Evolutionary conservation across 176 grass and related monocot species (phyloP), one percentile per base, ranked within the genome.

Genomic region (Oryza officinalis): DNA sequence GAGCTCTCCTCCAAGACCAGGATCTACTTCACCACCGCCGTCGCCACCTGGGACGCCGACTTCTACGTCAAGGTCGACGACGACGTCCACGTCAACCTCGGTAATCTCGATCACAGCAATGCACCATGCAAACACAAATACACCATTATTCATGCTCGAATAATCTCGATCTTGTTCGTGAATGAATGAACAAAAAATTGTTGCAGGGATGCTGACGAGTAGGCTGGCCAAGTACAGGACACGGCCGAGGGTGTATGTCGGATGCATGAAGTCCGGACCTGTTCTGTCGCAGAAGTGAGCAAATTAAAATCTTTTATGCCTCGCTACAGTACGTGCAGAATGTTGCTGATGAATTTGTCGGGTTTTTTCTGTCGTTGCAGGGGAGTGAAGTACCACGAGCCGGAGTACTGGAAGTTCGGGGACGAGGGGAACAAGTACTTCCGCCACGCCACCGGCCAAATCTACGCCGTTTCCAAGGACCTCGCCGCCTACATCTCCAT

Each of bases 21-120:
- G 80, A 67, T 88, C 59, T 98, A 90, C 90, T 98, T 95, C 86
- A 46, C 93, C 72, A 85, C 96, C 54, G 93, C 91, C 31, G 87
- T 93, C 41, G 85, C 91, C 71, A 71, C 83, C n/a, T 98, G 96
- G 96, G 93, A 98, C 78, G 93, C 96, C 68, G 96, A 98, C 37
- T 98, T 98, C 89, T 98, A 93, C 84, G 90, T 93, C 71, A 98
- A 98, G 77, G 93, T 98, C 81, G 96, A 98, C 75, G 96, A 98
- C 60, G 96, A 98, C 80, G 91, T 98, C 82, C 96, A 98, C 74
- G 80, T 98, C 86, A 98, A 98, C 89, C 86, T 98, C 70, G 95
- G 95, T 94, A 87, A 30, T 30, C 30, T 30, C 30, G 30, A 30
- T 30, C 77, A 1, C 54, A 3, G 6, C 17, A 0, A n/a, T 0